phyloP scores from a whole-genome alignment of 2,329 filamentous ascomycete species.

The Aureobasidium melanogenum region DNA sequence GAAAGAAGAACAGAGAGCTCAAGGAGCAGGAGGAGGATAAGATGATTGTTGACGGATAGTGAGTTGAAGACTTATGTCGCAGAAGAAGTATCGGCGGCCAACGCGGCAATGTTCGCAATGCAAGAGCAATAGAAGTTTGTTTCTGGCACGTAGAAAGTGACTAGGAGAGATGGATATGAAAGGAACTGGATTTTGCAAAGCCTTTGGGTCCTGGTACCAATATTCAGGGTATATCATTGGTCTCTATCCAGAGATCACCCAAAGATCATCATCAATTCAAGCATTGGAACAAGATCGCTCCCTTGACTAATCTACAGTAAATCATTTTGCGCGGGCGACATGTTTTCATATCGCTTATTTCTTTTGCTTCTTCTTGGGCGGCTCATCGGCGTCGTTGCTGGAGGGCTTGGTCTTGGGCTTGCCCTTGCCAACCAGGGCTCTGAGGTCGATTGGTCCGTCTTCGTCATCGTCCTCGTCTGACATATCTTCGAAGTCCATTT shows the following conservation, averaged over 20 bases:
- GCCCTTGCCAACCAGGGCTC: constrained; percentile 38
- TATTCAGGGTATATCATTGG: background rate
- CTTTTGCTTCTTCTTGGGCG: constrained; percentile 32
- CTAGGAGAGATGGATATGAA: background rate
- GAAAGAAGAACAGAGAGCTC: constrained; percentile 16
- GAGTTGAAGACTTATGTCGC: background rate
- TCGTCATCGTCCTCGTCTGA: constrained; percentile 46
- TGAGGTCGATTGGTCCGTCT: constrained; percentile 41
- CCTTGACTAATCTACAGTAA: background rate
- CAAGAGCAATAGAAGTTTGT: too few relatives aligned
- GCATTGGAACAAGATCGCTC: background rate
- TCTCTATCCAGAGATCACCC: background rate
- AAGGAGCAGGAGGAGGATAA: background rate
- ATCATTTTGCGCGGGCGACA: background rate
- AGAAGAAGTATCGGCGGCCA: too few relatives aligned
- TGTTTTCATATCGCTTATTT: constrained; percentile 18
- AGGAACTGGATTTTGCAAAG: background rate
- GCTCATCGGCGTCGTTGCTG: constrained; percentile 21
- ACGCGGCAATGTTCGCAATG: too few relatives aligned
- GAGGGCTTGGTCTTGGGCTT: constrained; percentile 23
- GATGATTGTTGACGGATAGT: constrained; percentile 4
- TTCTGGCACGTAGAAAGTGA: too few relatives aligned
- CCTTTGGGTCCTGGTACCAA: background rate
- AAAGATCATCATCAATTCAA: background rate
- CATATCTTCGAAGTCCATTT: constrained; percentile 27